Evolutionary conservation across 306 rosid species (phyloP), one percentile per base, ranked within the genome.

Genomic region (Morella rubra): DNA sequence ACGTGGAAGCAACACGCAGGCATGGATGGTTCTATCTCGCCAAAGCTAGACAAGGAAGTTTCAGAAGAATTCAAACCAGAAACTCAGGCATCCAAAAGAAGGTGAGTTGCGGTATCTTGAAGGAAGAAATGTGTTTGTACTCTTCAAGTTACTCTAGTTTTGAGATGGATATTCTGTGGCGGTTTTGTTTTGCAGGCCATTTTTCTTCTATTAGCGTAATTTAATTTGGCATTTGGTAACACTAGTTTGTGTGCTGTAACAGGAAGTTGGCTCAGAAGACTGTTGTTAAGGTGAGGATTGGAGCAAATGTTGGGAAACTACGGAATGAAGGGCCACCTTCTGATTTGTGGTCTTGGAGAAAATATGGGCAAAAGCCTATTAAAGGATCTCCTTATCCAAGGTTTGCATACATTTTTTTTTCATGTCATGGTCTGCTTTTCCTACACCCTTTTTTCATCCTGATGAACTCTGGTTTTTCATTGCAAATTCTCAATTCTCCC

Each of bases 291-390:
- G 97, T 93, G 81, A 90, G 76, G 76, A 83, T 91, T 40, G 96
- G 93, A 84, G 83, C 81, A 76, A 88, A 89, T 85, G 91, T 81
- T 54, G 90, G 97, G 71, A 93, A 89, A 78, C 58, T 87, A 69
- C 91, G 91, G 90, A 93, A 90, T 72, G 98, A 93, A 90, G 97
- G 97, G 9, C 83, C 88, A 44, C 96, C 97, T 81, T 88, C 93
- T 40, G 98, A 93, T 85, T 84, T 83, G 49, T 91, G 98, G 98
- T 93, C 98, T 72, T 93, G 98, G 98, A 93, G 98, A 80, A 93
- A 91, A 85, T 93, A 93, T 87, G 98, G 98, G 72, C 98, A 93
- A 59, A 93, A 93, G 54, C 97, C 98, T 19, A 93, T 93, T 62
- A 93, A 93, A 68, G 98, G 98, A 49, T 91, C 98, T 79, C 97